Base-by-base conservation (phyloP, 1,139 yeast species). In the Yamadazyma membranifaciens region DNA sequence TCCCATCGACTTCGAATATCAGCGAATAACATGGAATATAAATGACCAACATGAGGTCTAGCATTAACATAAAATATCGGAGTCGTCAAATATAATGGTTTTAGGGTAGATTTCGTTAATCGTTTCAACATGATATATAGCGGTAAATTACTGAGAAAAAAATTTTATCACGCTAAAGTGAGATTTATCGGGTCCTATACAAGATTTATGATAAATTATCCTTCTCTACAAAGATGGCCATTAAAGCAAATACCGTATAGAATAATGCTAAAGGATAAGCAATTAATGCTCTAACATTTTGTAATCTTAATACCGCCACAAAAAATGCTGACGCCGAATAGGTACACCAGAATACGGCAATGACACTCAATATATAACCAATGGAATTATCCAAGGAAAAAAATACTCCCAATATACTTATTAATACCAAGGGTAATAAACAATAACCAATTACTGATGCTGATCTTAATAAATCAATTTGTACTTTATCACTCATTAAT, bases 41-140 rank as follows among this genome's bases (percentile, higher is more conserved):
- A 69, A 62, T 94, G 98, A 5, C 99, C 99, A 38, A 92, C 63
- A 62, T 92, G 99, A 1, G 99, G 99, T 37, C 67, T 76, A 4
- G 98, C 98, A 69, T 94, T 92, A 46, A 95, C 98, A 59, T 92
- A 92, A 64, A 91, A 92, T 17, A 92, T 94, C 0, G 99, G 99
- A 0, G 97, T 85, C 0, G 98, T 88, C 11, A 87, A 71, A 55
- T 81, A 87, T 27, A 64, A 58, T 2, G 77, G 72, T 25, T 36
- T 36, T 14, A 28, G 7, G 17, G 16, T 28, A 9, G 15, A 6
- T 20, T 20, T 20, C 24, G 24, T 6, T 20, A 20, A 20, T 20
- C 24, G 24, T 20, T 20, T 5, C 7, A 20, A 7, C 24, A 20
- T 20, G 24, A 6, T 20, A 6, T 20, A 7, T 20, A 7, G 5